Conservation (phyloP, 2,329 filamentous ascomycete genomes). For the Alternaria sp. region DNA sequence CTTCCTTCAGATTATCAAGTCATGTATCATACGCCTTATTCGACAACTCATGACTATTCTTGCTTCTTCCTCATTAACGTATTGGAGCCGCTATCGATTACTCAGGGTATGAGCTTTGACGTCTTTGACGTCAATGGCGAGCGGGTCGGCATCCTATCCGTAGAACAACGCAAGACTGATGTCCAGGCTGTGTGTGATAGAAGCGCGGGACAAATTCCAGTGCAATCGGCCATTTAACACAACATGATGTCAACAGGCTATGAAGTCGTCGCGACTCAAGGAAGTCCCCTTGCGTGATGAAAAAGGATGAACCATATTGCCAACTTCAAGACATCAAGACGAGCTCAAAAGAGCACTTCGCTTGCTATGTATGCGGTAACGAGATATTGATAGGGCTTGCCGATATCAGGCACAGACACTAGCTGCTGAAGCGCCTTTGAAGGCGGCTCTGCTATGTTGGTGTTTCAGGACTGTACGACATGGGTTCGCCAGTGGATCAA, state of each 20-base stretch:
- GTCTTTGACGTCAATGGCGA: constrained; percentile 7
- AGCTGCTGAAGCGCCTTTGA: constrained; percentile 5
- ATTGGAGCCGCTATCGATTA: background rate
- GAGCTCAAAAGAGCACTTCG: background rate
- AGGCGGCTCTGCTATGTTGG: constrained; percentile 22
- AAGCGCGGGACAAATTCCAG: background rate
- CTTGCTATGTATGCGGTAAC: background rate
- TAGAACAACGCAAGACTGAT: constrained; percentile 8
- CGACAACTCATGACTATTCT: background rate
- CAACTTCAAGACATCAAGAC: background rate
- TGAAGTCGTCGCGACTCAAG: background rate
- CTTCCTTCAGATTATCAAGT: background rate
- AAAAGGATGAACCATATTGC: background rate
- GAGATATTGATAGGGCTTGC: background rate
- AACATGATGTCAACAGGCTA: background rate
- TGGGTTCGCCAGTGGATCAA: constrained; percentile 11
- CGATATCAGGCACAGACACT: background rate
- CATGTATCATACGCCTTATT: background rate
- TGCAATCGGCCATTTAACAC: background rate
- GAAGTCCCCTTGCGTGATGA: background rate
- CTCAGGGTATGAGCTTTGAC: background rate
- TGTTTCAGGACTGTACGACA: constrained; percentile 29
- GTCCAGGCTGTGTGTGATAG: background rate
- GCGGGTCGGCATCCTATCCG: background rate
- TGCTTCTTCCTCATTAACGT: background rate